Base-by-base conservation (phyloP, 805 yeast species). In the Wickerhamiella alocasiicola region DNA sequence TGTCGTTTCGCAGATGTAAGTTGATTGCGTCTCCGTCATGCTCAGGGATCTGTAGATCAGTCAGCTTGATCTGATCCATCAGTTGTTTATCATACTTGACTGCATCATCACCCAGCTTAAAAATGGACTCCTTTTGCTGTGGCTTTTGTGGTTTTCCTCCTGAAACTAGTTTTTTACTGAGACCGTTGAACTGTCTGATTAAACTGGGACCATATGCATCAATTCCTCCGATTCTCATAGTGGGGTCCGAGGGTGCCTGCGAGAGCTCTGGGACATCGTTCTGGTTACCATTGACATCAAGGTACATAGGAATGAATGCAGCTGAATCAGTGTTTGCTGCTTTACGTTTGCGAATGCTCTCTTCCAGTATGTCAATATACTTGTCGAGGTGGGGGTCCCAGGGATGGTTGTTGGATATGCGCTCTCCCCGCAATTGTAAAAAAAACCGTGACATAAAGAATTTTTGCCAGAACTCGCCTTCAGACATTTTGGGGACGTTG, bases 391-490 rank as follows among this genome's bases (percentile, higher is more conserved):
- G 69, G 4, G 77, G 70, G 59, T 91, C 97, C 40, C 91, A 85
- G 47, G 94, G 70, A 47, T 82, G 83, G 54, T 74, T 78, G 2
- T 71, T 61, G 52, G 77, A 74, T 40, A 84, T 71, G 48, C 76
- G 77, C 55, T 91, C 97, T 44, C 98, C 98, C 56, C 95, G 70
- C 25, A 91, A 64, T 52, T 85, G 74, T 49, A 95, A 68, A 54
- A 87, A 91, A 45, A 91, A 63, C 52, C 84, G 80, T 0, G 96
- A 85, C 52, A 83, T 78, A 67, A 91, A 91, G 54, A 91, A 91
- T 46, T 96, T 66, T 9, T 94, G 83, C 98, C 98, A 91, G 52
- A 91, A 91, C 54, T 81, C 94, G 31, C 88, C 87, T 56, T 91
- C 97, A 36, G 74, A 71, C 40, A 91, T 67, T 46, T 78, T 77